A percentile compares a stretch with the other conserved stretches of the same genome.
phyloP scores from a whole-genome alignment of 2,329 filamentous ascomycete genomes.

The Dothideomycetes sp. region DNA sequence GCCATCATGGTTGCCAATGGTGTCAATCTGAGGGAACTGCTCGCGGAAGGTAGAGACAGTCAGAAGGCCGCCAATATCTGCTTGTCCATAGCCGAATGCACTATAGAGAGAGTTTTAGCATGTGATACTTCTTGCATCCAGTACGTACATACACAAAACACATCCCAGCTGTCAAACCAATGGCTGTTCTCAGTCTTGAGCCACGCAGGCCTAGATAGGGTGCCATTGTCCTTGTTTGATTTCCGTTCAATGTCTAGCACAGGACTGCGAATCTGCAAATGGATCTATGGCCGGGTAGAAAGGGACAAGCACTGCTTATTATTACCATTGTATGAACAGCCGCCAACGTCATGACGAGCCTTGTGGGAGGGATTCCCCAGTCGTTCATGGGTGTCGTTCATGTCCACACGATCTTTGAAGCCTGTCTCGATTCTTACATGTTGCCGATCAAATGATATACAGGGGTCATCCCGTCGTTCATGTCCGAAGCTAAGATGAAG shows the following conservation, averaged over 20 bases:
- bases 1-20: conserved; percentile 22
- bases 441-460: no score
- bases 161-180: conserved; percentile 13
- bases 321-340: no score
- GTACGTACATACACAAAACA: conserved; percentile 9
- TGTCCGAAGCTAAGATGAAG: no score
- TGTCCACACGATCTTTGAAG: no score
- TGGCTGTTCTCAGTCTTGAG: conserved; percentile 11
- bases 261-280: no score
- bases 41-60: conserved; percentile 52
- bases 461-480: no score
- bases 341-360: no score
- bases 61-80: conserved; percentile 40
- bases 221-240: conserved; percentile 5
- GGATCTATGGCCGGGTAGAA: no score
- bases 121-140: neutral
- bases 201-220: conserved; percentile 14
- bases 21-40: conserved; percentile 30
- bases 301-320: no score
- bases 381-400: no score
- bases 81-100: conserved; percentile 55
- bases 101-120: conserved; percentile 13
- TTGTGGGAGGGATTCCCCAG: no score
- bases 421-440: no score
- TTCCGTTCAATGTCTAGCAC: neutral